Percentiles rank a stretch among this genome's conserved stretches.
Conservation (phyloP, 192 early-diverging fungal genomes). For the Phlyctochytrium bullatum region DNA sequence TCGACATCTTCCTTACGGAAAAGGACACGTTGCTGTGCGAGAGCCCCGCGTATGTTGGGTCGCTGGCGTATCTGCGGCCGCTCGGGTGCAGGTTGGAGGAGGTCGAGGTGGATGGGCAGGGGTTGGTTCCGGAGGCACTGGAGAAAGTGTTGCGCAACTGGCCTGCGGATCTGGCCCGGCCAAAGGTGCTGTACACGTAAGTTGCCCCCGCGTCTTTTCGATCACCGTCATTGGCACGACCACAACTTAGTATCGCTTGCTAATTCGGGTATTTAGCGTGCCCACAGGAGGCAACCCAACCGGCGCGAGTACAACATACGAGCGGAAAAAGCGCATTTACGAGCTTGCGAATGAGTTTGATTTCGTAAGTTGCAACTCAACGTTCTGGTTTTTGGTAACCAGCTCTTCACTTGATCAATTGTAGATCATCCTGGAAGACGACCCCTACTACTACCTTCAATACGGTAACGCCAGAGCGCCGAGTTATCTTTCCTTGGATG, state of each 20-base stretch:
- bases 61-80: slow-evolving; percentile 46
- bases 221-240: too few relatives aligned
- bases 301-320: slow-evolving; percentile 72
- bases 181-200: slow-evolving; percentile 29
- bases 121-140: slow-evolving; percentile 33
- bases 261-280: slow-evolving; percentile 62
- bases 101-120: slow-evolving; percentile 33
- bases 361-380: slow-evolving; percentile 30
- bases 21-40: slow-evolving; percentile 47
- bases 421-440: slow-evolving; percentile 85
- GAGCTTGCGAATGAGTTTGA: slow-evolving; percentile 70
- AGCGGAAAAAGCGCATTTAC: slow-evolving; percentile 78
- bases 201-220: neutral
- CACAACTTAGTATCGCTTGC: neutral
- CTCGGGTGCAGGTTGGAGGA: slow-evolving; percentile 46
- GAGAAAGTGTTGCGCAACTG: slow-evolving; percentile 30
- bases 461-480: slow-evolving; percentile 51
- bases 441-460: slow-evolving; percentile 92
- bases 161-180: slow-evolving; percentile 14
- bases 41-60: slow-evolving; percentile 51
- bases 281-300: slow-evolving; percentile 91
- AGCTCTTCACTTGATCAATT: neutral
- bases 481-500: slow-evolving; percentile 87
- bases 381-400: neutral
- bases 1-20: slow-evolving; percentile 44